A percentile compares a stretch with the other conserved stretches of the same genome.
phyloP scores from a whole-genome alignment of 2,329 filamentous ascomycete species.

The Aureobasidium musti region DNA sequence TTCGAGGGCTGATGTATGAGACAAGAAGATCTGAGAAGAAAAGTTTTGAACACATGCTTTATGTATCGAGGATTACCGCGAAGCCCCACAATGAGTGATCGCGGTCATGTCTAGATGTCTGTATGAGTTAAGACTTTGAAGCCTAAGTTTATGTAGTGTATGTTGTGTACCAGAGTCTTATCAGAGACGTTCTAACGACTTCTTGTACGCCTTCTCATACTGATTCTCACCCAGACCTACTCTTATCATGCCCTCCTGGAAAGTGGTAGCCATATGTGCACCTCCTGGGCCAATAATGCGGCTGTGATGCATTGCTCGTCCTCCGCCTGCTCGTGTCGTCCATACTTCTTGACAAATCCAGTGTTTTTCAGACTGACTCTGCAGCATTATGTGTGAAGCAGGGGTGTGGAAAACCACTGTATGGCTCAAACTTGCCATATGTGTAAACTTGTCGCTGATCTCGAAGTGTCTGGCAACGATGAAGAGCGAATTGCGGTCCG shows the following conservation, averaged over 20 bases:
- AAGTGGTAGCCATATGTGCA: slow-evolving; percentile 49
- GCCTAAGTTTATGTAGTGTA: too few relatives aligned
- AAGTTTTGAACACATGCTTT: too few relatives aligned
- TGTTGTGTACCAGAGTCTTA: fast-evolving
- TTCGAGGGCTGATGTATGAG: too few relatives aligned
- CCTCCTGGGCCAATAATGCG: slow-evolving; percentile 49
- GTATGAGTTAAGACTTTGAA: too few relatives aligned
- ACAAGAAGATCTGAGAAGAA: too few relatives aligned
- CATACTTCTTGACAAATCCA: slow-evolving; percentile 56
- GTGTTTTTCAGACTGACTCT: slow-evolving; percentile 39
- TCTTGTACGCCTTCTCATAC: slow-evolving; percentile 17
- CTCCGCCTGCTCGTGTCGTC: slow-evolving; percentile 49
- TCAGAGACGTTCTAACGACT: slow-evolving; percentile 4
- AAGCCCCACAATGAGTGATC: too few relatives aligned
- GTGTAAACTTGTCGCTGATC: slow-evolving; percentile 43
- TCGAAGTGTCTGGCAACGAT: slow-evolving; percentile 55
- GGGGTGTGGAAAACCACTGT: slow-evolving; percentile 53
- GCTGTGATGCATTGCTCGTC: slow-evolving; percentile 52
- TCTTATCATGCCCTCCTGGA: slow-evolving; percentile 54
- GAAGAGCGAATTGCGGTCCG: slow-evolving; percentile 58
- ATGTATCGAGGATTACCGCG: too few relatives aligned
- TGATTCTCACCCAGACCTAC: slow-evolving; percentile 30
- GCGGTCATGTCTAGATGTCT: too few relatives aligned
- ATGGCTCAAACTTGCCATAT: slow-evolving; percentile 53
- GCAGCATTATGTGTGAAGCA: slow-evolving; percentile 47